phyloP scores from a whole-genome alignment of 2,329 filamentous ascomycete genomes.

The Ophiosphaerella narmari region DNA sequence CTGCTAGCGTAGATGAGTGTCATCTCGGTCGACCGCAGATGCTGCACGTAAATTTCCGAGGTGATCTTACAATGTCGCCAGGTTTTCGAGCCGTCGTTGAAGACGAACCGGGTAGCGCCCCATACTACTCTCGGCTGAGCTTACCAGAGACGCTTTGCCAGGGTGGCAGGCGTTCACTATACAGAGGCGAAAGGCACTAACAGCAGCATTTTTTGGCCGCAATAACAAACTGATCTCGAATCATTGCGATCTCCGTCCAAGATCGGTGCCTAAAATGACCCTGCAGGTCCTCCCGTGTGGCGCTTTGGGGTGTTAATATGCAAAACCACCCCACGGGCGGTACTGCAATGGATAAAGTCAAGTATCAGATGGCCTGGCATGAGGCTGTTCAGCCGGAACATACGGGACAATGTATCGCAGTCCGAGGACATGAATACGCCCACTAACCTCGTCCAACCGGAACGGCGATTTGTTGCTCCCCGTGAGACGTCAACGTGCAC shows the following conservation, averaged over 20 bases:
- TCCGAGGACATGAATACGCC: not conserved
- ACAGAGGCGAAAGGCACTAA: not conserved
- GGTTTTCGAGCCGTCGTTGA: not conserved
- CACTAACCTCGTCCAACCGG: conserved; percentile 17
- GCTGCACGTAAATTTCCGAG: conserved; percentile 1
- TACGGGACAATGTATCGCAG: conserved; percentile 7
- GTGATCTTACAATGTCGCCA: not conserved
- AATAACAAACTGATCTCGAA: not conserved
- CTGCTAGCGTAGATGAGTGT: conserved; percentile 1
- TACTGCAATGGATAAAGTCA: not conserved
- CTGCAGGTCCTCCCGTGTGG: conserved; percentile 10
- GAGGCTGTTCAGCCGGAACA: not conserved
- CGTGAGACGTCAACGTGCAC: conserved; percentile 7
- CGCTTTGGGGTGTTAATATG: not conserved
- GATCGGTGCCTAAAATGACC: not conserved
- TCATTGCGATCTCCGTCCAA: not conserved
- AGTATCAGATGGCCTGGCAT: not conserved
- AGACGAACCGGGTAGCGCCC: not conserved
- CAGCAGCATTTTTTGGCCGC: not conserved
- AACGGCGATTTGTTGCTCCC: conserved; percentile 15
- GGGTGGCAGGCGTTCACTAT: not conserved
- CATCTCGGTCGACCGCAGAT: conserved; percentile 3
- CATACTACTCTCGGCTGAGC: not conserved
- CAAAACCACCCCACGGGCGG: too few relatives aligned
- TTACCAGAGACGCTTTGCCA: not conserved